Evolutionary conservation across 1,284 basidiomycete species (phyloP), one percentile per base, ranked within the genome.

Genomic region (Amylostereum areolatum): DNA sequence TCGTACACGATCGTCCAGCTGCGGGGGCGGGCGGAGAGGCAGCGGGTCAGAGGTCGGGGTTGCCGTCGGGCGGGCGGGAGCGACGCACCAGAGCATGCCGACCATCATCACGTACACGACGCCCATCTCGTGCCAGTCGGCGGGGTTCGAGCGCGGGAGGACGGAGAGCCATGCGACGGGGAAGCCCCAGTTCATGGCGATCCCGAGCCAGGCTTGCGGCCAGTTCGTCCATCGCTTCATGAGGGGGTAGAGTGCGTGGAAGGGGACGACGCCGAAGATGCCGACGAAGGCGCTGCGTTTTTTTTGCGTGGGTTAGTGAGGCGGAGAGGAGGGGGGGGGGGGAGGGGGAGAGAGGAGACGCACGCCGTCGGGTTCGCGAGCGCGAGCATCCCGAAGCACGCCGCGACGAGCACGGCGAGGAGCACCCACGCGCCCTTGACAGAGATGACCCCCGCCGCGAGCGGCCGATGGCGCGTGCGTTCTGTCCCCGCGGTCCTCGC

Each of bases 141-240:
- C 39, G 8, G 8, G 11, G 24, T 8, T 9, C 8, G 27, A 43
- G 8, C 25, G 12, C n/a, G 41, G 41, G 11, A 50, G 48, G 29
- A 56, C 45, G 18, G 59, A 48, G 10, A 54, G 27, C 59, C 59
- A 61, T 3, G 56, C 52, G 29, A 61, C 46, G 32, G 51, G 48
- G 29, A 55, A 52, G 42, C 59, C 59, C 57, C 57, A 59, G 50
- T 57, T 57, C 56, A 61, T 58, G 12, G 59, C 53, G 34, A 59
- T 52, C 75, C 79, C 80, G 4, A 84, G 68, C 47, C 79, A 77
- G 25, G 80, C 68, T 61, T 89, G 86, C 9, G 87, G 86, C 77
- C 85, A 88, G 62, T 85, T 80, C 0, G 86, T 74, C 49, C 67
- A 69, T 0, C 81, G 68, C 64, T 84, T 84, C 75, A 82, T 80